phyloP scores from a whole-genome alignment of 169 alveolate genomes.

The Perkinsus marinus region DNA sequence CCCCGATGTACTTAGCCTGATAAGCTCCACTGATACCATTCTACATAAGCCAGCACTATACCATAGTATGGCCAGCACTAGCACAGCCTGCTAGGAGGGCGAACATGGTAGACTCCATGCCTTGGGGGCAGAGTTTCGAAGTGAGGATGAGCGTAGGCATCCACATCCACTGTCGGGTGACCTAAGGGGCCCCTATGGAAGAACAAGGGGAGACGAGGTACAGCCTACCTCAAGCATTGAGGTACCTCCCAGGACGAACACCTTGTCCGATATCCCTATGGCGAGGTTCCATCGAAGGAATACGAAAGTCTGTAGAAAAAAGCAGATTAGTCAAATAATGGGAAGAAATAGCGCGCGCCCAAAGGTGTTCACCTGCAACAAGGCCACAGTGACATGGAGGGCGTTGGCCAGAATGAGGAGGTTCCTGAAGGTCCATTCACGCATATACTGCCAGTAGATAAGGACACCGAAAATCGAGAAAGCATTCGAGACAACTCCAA shows the following conservation, averaged over 20 bases:
- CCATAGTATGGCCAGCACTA: background rate
- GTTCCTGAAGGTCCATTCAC: slow-evolving; percentile 10
- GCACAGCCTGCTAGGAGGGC: slow-evolving; percentile 9
- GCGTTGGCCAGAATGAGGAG: slow-evolving; percentile 11
- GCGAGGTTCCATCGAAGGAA: slow-evolving; percentile 18
- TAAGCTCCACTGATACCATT: too few species aligned
- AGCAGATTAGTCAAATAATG: too few species aligned
- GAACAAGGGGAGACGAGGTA: background rate
- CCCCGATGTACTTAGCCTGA: background rate
- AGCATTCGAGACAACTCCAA: background rate
- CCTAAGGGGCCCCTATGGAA: background rate
- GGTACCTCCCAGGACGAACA: slow-evolving; percentile 5
- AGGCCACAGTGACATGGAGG: background rate
- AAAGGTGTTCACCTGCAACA: background rate
- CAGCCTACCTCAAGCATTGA: background rate
- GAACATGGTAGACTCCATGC: slow-evolving; percentile 8
- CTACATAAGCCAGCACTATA: too few species aligned
- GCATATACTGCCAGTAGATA: slow-evolving; percentile 1
- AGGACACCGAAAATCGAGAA: background rate
- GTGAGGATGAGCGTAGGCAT: background rate
- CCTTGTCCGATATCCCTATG: slow-evolving; percentile 17
- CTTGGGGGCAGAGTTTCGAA: slow-evolving; percentile 1
- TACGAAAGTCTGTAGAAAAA: background rate
- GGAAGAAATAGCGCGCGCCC: too few species aligned
- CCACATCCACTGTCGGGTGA: slow-evolving; percentile 9